Evolutionary conservation across 208 protist genomes (phyloP), one percentile per base, ranked within the genome.

Genomic region (Phytomonas francai): DNA sequence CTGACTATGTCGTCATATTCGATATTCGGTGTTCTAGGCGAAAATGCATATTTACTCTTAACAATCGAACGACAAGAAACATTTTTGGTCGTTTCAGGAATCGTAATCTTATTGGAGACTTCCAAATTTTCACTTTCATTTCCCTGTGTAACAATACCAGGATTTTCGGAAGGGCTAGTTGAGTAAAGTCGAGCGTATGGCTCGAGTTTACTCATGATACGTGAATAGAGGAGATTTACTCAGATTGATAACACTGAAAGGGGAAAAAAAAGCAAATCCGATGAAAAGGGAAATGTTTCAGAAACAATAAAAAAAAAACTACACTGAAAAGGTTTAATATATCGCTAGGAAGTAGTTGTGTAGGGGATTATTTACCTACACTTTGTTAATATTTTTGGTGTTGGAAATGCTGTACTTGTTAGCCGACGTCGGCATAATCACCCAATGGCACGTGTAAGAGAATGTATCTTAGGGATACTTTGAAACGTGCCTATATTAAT

Each of bases 201-300:
- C 19, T 45, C 12, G 39, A 45, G 4, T 16, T 45, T 45, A 11
- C 39, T 45, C 39, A 45, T 45, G 39, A 45, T 45, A 45, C 39
- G 19, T 14, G 39, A 45, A 14, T 11, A 45, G 19, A 45, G 39
- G 39, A 11, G 9, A 14, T 45, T 45, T 45, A 45, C 39, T 45
- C 39, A 45, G 39, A 45, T 45, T 45, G 0, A 2, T 14, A 45
- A 45, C 39, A 14, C 39, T 45, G n/a, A 58, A 34, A 67, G 68
- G 36, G 39, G 45, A 65, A 68, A 64, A 68, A 61, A 61, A 39
- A 72, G 65, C 59, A 73, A 72, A 77, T 25, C 45, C 3, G 32
- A 56, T 33, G 25, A n/a, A 70, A 16, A 59, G 9, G 30, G 16
- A 66, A 66, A 77, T n/a, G 60, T 69, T 22, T 31, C 30, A 69